These are phyloP conservation scores for Saturnispora galanensis DNA, from an alignment of 805 yeast genomes.

Conservation along the genomic window DNA sequence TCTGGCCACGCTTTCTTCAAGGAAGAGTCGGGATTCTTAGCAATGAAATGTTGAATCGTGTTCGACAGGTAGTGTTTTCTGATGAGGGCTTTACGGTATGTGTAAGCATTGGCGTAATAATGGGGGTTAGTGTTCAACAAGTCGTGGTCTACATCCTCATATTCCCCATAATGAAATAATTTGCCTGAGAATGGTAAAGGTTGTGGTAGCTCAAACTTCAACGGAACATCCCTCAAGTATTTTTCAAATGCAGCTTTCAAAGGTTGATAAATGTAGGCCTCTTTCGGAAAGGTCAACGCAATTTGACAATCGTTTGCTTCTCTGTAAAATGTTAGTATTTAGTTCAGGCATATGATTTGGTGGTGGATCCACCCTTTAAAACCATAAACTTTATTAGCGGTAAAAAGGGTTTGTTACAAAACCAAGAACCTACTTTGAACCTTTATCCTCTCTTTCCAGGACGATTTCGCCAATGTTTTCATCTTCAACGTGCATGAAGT, in stretches of 20 bases:
- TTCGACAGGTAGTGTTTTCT: slow-evolving; percentile 85
- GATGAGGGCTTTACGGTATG: slow-evolving; percentile 82
- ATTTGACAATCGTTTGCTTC: slow-evolving; percentile 1
- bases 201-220: slow-evolving; percentile 9
- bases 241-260: slow-evolving; percentile 29
- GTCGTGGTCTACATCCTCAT: slow-evolving; percentile 81
- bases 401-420: not conserved
- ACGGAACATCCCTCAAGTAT: slow-evolving; percentile 3
- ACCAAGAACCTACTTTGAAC: not conserved
- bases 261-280: slow-evolving; percentile 35
- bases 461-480: slow-evolving; percentile 45
- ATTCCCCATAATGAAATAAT: slow-evolving; percentile 76
- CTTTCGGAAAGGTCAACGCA: slow-evolving; percentile 31
- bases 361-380: not conserved
- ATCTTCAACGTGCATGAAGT: slow-evolving; percentile 46
- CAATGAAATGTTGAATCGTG: slow-evolving; percentile 63
- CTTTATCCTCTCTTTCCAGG: slow-evolving; percentile 17
- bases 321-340: not conserved
- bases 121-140: slow-evolving; percentile 29
- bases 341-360: not conserved
- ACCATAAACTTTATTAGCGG: too few relatives aligned
- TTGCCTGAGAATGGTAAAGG: slow-evolving; percentile 18
- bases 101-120: slow-evolving; percentile 69
- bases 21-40: slow-evolving; percentile 64
- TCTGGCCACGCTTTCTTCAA: slow-evolving; percentile 59